Evolutionary conservation across 192 early-diverging fungal genomes (phyloP).

Genomic region (Umbelopsis ramanniana): DNA sequence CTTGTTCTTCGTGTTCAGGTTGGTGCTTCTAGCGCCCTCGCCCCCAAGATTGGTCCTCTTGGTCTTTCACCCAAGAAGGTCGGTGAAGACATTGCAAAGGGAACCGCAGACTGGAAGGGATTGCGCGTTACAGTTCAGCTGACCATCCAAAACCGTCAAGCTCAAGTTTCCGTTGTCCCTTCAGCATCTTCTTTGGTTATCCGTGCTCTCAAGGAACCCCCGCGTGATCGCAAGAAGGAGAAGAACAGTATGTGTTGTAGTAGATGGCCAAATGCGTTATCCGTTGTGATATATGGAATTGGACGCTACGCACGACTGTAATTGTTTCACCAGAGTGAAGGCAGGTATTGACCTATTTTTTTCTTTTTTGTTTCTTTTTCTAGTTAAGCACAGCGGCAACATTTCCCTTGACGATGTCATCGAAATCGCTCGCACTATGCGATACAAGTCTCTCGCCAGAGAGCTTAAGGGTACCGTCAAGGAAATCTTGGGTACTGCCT

Average conservation of each 20-base stretch:
- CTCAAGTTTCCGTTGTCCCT: conserved; percentile 93
- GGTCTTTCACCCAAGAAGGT: conserved; percentile 99
- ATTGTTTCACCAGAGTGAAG: not conserved
- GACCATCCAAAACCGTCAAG: conserved; percentile 99
- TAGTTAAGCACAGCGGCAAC: conserved; percentile 94
- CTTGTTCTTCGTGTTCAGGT: conserved; percentile 51
- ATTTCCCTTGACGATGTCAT: conserved; percentile 91
- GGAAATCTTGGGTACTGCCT: conserved; percentile 94
- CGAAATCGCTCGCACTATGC: conserved; percentile 96
- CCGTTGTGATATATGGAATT: conserved; percentile 7
- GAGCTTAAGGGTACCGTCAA: conserved; percentile 94
- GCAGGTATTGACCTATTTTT: not conserved
- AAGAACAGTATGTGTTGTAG: conserved; percentile 79
- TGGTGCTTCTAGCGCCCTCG: conserved; percentile 94
- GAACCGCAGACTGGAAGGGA: conserved; percentile 99
- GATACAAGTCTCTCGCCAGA: conserved; percentile 92
- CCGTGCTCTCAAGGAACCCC: conserved; percentile 96
- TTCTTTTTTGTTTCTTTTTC: conserved; percentile 6
- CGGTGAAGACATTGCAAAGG: conserved; percentile 99
- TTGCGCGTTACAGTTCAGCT: conserved; percentile 97
- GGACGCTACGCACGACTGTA: conserved; percentile 12
- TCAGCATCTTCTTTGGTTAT: conserved; percentile 97
- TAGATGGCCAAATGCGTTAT: conserved; percentile 11
- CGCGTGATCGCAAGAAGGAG: conserved; percentile 99
- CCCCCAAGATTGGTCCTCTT: conserved; percentile 99